phyloP scores from a whole-genome alignment of 164 flowering plant genomes.

The Kingdonia uniflora region DNA sequence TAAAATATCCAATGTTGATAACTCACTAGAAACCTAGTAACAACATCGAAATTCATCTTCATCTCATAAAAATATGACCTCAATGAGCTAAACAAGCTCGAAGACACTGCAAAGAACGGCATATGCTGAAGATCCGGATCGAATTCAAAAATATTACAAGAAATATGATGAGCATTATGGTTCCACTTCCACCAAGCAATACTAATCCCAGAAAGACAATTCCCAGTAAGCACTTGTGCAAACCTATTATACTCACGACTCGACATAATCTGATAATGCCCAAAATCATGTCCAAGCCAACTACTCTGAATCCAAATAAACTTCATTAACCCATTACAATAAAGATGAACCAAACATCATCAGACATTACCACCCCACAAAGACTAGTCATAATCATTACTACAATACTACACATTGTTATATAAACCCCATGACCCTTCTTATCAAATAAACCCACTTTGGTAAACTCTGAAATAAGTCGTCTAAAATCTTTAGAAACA shows the following conservation, averaged over 20 bases:
- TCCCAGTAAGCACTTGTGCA: conserved; percentile 39
- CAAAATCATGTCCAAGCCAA: conserved; percentile 60
- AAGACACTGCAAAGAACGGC: too few relatives aligned
- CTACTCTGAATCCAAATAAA: too few relatives aligned
- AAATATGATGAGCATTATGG: conserved; percentile 60
- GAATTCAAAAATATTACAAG: conserved; percentile 41
- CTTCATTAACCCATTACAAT: conserved; percentile 37
- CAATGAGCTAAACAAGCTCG: too few relatives aligned
- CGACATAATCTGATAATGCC: conserved; percentile 44
- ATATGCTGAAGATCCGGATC: conserved; percentile 44
- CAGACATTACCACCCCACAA: conserved; percentile 30
- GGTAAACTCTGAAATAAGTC: conserved; percentile 32
- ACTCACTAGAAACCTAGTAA: too few relatives aligned
- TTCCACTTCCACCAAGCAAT: too few relatives aligned
- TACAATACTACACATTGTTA: conserved; percentile 26
- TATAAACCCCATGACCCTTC: conserved; percentile 39
- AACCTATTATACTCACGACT: conserved; percentile 21
- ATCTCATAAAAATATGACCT: too few relatives aligned
- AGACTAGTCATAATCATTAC: conserved; percentile 17
- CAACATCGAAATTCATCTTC: too few relatives aligned
- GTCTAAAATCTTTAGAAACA: conserved; percentile 66
- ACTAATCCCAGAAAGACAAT: too few relatives aligned
- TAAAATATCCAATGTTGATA: conserved; percentile 54
- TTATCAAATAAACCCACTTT: conserved; percentile 62
- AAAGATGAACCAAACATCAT: conserved; percentile 26